These are phyloP conservation scores for Physocladia obscura DNA, from an alignment of 192 early-diverging fungal genomes.

Conservation along the genomic window DNA sequence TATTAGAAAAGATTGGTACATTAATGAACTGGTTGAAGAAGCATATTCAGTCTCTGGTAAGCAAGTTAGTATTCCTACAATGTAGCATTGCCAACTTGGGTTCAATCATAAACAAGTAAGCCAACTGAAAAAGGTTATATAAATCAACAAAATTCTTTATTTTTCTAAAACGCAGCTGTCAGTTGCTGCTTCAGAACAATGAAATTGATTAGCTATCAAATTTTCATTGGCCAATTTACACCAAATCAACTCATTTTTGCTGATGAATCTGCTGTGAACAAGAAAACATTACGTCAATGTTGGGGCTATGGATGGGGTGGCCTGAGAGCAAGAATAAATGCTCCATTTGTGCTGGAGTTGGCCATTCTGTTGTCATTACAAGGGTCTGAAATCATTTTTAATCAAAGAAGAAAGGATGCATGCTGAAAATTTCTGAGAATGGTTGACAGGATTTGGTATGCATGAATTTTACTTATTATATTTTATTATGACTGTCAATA, in stretches of 20 bases:
- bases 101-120: not conserved
- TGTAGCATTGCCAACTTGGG: not conserved
- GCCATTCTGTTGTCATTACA: not conserved
- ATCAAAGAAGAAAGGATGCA: not conserved
- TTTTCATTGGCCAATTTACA: not conserved
- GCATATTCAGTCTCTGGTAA: too few species aligned
- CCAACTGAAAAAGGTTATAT: not conserved
- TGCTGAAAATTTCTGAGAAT: too few species aligned
- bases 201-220: not conserved
- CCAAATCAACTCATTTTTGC: not conserved
- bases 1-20: too few species aligned
- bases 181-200: not conserved
- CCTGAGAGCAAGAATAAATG: not conserved
- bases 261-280: constrained; percentile 7
- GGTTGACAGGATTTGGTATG: too few species aligned
- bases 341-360: not conserved
- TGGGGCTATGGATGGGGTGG: not conserved
- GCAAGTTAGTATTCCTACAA: not conserved
- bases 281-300: not conserved
- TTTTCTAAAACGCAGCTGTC: not conserved
- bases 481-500: too few species aligned
- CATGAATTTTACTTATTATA: too few species aligned
- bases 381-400: not conserved
- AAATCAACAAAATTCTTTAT: too few species aligned
- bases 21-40: too few species aligned